Evolutionary conservation across 345 rosid species (phyloP), one percentile per base, ranked within the genome.

Genomic region (Corchorus capsularis): DNA sequence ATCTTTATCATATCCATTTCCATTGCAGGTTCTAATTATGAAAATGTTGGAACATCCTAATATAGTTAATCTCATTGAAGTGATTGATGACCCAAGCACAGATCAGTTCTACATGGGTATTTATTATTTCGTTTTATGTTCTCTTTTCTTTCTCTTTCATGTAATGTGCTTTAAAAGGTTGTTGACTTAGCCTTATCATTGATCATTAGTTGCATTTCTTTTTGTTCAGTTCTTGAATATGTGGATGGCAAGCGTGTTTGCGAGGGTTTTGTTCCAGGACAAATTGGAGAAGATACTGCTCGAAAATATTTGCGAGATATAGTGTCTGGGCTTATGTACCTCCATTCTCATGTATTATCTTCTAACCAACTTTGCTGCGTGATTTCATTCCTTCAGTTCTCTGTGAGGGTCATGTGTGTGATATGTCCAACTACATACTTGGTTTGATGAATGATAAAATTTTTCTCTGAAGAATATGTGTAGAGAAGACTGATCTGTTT

Each of bases 51-150:
- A 96, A 60, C 98, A 96, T 82, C 99, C 99, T 79, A 94, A 94
- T 82, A 96, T 96, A 49, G 98, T 96, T 70, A 96, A 96, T 88
- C 95, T 96, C 76, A 53, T 91, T 78, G 98, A 96, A 89, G 99
- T 96, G 89, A 96, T 96, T 84, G 94, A 96, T 92, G 99, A 96
- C 87, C 93, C 95, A 17, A 88, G 83, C 77, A 78, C 93, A 63
- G 99, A 96, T 88, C 94, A 91, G 83, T 96, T 93, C 84, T 96
- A 96, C 93, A 94, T 96, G 97, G 98, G 99, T 96, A 89, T 76
- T 72, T 70, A 66, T 74, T 66, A n/a, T n/a, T n/a, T n/a, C n/a
- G n/a, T n/a, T 45, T 9, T 76, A 63, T 50, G 69, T 63, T 63
- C n/a, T 32, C 34, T 8, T 62, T 63, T 9, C n/a, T 20, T 8